Conservation (phyloP, 164 flowering plant genomes). For the Umbilicus rupestris region DNA sequence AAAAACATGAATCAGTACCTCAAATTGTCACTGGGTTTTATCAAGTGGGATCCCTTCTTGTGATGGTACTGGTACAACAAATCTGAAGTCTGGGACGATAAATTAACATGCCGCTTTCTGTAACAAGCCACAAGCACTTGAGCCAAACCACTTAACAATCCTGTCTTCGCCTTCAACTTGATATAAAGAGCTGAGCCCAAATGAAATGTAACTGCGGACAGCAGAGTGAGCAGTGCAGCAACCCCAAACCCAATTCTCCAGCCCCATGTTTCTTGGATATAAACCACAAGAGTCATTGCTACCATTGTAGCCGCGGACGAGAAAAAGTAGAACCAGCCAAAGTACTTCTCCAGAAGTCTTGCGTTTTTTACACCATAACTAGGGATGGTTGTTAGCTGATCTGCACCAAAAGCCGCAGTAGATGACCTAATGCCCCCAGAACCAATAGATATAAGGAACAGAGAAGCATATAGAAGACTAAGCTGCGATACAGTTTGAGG, state of each 20-base stretch:
- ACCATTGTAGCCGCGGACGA: conserved; percentile 7
- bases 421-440: conserved; percentile 27
- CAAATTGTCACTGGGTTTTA: conserved; percentile 18
- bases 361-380: neutral
- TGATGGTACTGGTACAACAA: conserved; percentile 16
- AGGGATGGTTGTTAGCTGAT: conserved; percentile 15
- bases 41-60: conserved; percentile 13
- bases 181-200: conserved; percentile 26
- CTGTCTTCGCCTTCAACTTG: conserved; percentile 12
- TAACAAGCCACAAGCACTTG: conserved; percentile 21
- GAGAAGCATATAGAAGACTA: conserved; percentile 15
- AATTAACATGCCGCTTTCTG: conserved; percentile 15
- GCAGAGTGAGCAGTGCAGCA: conserved; percentile 16
- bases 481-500: conserved; percentile 18
- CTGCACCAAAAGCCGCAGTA: conserved; percentile 28
- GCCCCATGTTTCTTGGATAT: conserved; percentile 20
- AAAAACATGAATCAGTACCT: conserved; percentile 34
- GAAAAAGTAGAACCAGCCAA: conserved; percentile 25
- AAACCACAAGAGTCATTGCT: conserved; percentile 16
- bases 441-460: conserved; percentile 25
- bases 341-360: conserved; percentile 17
- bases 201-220: conserved; percentile 17
- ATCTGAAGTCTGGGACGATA: conserved; percentile 8
- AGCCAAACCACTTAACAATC: conserved; percentile 19
- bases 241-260: conserved; percentile 29